These are phyloP conservation scores for Hortaea sp. DNA, from an alignment of 2,329 filamentous ascomycete genomes.

Conservation along the genomic window DNA sequence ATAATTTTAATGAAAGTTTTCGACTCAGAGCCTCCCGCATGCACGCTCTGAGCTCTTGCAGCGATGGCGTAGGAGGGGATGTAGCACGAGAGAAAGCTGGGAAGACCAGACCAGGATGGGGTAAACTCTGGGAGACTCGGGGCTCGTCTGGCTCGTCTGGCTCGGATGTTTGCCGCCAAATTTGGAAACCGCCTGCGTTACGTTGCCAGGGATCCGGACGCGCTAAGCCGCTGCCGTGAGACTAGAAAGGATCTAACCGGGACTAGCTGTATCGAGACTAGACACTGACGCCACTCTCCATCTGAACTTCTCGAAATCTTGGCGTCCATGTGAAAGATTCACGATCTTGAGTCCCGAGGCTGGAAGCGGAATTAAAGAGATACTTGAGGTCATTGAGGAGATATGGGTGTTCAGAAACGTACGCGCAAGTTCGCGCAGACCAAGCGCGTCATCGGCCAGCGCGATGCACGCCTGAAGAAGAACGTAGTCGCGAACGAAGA, in stretches of 20 bases:
- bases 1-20: too few relatives aligned
- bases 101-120: background rate
- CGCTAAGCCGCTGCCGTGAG: too few relatives aligned
- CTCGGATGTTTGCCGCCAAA: too few relatives aligned
- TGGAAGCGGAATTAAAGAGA: too few relatives aligned
- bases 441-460: slow-evolving; percentile 73
- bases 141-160: too few relatives aligned
- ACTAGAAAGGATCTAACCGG: too few relatives aligned
- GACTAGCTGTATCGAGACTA: background rate
- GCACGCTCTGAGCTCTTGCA: background rate
- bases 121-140: too few relatives aligned
- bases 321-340: background rate
- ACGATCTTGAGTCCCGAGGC: background rate
- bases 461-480: slow-evolving; percentile 72
- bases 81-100: background rate
- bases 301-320: slow-evolving; percentile 1
- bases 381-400: background rate
- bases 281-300: background rate
- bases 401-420: slow-evolving; percentile 81
- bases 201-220: background rate
- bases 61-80: too few relatives aligned
- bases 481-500: slow-evolving; percentile 61
- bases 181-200: background rate
- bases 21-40: background rate
- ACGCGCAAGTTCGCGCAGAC: slow-evolving; percentile 83